Percentiles rank a stretch among this genome's conserved stretches.
Evolutionary conservation across 805 yeast genomes (phyloP).

Genomic region (Candida manassasensis): DNA sequence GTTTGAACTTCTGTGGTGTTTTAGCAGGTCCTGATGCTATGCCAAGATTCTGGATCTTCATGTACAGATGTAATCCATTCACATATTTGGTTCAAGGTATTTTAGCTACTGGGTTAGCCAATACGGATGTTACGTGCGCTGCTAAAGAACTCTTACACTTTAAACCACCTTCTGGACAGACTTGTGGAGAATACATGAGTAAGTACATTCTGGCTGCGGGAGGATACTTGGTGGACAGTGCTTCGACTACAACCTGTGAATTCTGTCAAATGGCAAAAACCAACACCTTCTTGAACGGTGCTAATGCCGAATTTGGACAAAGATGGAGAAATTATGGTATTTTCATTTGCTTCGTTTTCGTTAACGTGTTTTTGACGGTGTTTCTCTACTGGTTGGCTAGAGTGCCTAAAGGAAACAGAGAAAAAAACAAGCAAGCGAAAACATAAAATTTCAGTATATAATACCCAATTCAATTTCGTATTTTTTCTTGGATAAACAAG

Average conservation of each 20-base stretch:
- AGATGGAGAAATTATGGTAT: constrained; percentile 69
- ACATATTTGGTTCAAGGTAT: constrained; percentile 62
- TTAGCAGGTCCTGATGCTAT: constrained; percentile 26
- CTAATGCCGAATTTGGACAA: constrained; percentile 42
- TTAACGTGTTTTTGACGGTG: constrained; percentile 29
- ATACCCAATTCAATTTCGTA: no score
- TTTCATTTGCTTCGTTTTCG: constrained; percentile 31
- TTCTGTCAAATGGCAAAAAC: constrained; percentile 58
- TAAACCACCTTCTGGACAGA: constrained; percentile 18
- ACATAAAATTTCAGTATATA: no score
- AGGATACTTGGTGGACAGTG: constrained; percentile 43
- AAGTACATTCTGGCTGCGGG: constrained; percentile 33
- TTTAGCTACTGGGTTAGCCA: constrained; percentile 25
- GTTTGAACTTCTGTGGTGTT: constrained; percentile 36
- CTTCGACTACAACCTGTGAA: constrained; percentile 49
- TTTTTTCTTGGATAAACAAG: no score
- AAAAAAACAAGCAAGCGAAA: constrained; percentile 26
- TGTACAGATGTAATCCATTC: constrained; percentile 71
- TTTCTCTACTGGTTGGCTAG: constrained; percentile 58
- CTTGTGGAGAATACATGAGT: constrained; percentile 19
- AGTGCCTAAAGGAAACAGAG: constrained; percentile 61
- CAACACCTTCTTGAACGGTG: constrained; percentile 50
- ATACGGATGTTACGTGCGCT: constrained; percentile 34
- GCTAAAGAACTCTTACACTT: constrained; percentile 18
- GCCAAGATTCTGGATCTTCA: constrained; percentile 55